Evolutionary conservation across 352 stramenopile species (phyloP).

Genomic region (Phytopythium aichiense): DNA sequence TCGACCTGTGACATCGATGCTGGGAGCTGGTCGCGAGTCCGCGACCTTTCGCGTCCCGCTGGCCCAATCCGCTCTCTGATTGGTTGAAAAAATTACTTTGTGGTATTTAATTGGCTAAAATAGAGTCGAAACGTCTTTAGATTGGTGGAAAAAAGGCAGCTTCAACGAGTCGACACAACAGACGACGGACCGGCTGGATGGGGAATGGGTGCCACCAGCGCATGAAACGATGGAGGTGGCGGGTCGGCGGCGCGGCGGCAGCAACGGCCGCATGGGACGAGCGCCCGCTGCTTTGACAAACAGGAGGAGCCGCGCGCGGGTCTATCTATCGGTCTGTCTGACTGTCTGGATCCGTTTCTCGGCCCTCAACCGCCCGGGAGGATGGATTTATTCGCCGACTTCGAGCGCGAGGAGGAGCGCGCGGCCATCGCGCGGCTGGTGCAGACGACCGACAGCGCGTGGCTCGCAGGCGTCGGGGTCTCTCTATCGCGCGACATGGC

Average conservation of each 20-base stretch:
- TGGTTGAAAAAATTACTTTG: conserved; percentile 1
- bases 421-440: conserved; percentile 26
- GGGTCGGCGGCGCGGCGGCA: not conserved
- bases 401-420: conserved; percentile 23
- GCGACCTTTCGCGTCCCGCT: conserved; percentile 1
- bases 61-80: conserved; percentile 1
- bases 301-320: not conserved
- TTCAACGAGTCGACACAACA: not conserved
- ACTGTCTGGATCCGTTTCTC: not conserved
- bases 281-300: not conserved
- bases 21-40: not conserved
- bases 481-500: not conserved
- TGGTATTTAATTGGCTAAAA: conserved; percentile 8
- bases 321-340: not conserved
- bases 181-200: not conserved
- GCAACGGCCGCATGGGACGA: conserved; percentile 1
- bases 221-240: not conserved
- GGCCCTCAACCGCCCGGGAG: not conserved
- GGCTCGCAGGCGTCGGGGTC: conserved; percentile 23
- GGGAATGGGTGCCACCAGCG: not conserved
- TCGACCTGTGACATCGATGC: too few species aligned
- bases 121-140: not conserved
- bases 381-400: conserved; percentile 41
- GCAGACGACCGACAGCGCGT: conserved; percentile 24
- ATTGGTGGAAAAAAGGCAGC: not conserved